A percentile compares a stretch with the other conserved stretches of the same genome.
Evolutionary conservation across 2,329 filamentous ascomycete species (phyloP).

Genomic region (Alternaria postmessia): DNA sequence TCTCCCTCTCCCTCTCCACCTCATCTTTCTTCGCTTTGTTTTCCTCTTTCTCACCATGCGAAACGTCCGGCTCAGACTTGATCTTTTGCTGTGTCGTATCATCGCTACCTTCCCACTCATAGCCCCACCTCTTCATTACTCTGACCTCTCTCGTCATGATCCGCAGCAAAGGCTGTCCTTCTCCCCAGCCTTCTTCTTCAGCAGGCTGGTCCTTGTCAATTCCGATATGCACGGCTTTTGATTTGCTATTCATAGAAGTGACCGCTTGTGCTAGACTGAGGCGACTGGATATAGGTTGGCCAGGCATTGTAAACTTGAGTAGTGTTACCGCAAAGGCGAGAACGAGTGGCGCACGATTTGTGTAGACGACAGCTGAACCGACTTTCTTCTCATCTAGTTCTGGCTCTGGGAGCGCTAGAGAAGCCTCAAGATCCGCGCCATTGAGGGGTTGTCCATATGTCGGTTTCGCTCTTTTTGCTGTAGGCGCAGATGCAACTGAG

Average conservation of each 20-base stretch:
- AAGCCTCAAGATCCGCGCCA: slow-evolving; percentile 68
- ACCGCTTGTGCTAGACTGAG: slow-evolving; percentile 84
- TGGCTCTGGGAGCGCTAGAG: slow-evolving; percentile 66
- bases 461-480: slow-evolving; percentile 48
- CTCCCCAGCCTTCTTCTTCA: slow-evolving; percentile 75
- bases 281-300: slow-evolving; percentile 83
- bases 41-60: neutral
- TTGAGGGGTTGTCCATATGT: slow-evolving; percentile 41
- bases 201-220: slow-evolving; percentile 70
- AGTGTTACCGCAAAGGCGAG: slow-evolving; percentile 80
- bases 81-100: slow-evolving; percentile 22
- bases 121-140: slow-evolving; percentile 80
- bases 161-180: slow-evolving; percentile 76
- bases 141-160: slow-evolving; percentile 77
- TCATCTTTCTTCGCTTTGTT: neutral
- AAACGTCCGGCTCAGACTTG: slow-evolving; percentile 21
- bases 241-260: slow-evolving; percentile 80
- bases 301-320: slow-evolving; percentile 81
- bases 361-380: slow-evolving; percentile 66
- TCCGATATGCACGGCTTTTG: slow-evolving; percentile 78
- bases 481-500: slow-evolving; percentile 11
- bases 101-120: slow-evolving; percentile 51
- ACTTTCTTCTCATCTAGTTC: slow-evolving; percentile 68
- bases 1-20: slow-evolving; percentile 44
- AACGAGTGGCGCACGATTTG: slow-evolving; percentile 83